Base-by-base conservation (phyloP, 139 green algal genomes). In the Bryopsis sp. region DNA sequence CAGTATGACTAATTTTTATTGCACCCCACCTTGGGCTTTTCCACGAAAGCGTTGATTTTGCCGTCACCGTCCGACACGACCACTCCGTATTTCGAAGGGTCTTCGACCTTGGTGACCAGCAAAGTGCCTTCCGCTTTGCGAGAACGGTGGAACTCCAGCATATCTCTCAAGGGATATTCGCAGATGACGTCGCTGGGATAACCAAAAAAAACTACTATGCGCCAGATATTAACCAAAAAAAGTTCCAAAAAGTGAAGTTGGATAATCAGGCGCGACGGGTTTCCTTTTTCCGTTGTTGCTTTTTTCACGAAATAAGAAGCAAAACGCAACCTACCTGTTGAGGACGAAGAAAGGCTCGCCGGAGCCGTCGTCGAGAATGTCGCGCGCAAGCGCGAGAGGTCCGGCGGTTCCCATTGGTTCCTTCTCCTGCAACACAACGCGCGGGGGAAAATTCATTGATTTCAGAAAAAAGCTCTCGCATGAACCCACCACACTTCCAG, bases 11-110 rank as follows among this genome's bases (percentile, higher is more conserved):
- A n/a, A n/a, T n/a, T n/a, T n/a, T n/a, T n/a, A n/a, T n/a, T n/a
- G n/a, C n/a, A n/a, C n/a, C n/a, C 70, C 7, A 2, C 82, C 85
- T 93, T 91, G 34, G 89, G 89, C 81, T 96, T 95, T 78, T 96
- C 89, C 67, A 97, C 92, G 83, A 98, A 98, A 8, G 88, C 85
- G 59, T 97, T 77, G 58, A 98, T 86, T 35, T 86, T 80, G 59
- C 83, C 82, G 65, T 64, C 76, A 76, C 88, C 86, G 68, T 97
- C 85, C 71, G 90, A 89, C 11, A 98, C 90, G 15, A 98, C 88
- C 34, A 98, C 93, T 31, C 93, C 93, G 61, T 98, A 98, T 81
- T 97, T 97, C 75, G 84, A 95, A n/a, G 90, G 90, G 70, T 97
- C 91, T 3, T 93, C 85, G n/a, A 95, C 90, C 84, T 95, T 93